phyloP scores from a whole-genome alignment of 1,139 yeast genomes.

The Nematodospora anomalae region DNA sequence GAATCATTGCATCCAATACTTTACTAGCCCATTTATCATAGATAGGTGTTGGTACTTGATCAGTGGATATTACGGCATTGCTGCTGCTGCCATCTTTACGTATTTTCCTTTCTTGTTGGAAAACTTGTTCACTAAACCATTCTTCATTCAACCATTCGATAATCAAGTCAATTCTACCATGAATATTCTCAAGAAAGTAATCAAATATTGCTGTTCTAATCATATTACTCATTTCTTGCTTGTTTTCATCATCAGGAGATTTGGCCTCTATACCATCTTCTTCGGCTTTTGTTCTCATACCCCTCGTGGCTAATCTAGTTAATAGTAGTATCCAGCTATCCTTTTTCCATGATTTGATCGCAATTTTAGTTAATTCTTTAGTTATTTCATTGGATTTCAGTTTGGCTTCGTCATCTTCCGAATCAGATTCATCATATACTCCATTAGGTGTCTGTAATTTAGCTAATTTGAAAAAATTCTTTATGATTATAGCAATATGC shows the following conservation, averaged over 20 bases:
- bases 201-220: slow-evolving; percentile 71
- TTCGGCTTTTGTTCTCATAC: slow-evolving; percentile 43
- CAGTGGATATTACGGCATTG: not conserved
- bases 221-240: slow-evolving; percentile 51
- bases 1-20: slow-evolving; percentile 76
- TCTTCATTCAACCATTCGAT: slow-evolving; percentile 96
- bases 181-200: slow-evolving; percentile 73
- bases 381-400: slow-evolving; percentile 16
- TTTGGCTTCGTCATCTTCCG: slow-evolving; percentile 21
- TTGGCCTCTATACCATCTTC: slow-evolving; percentile 22
- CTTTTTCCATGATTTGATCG: slow-evolving; percentile 62
- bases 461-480: slow-evolving; percentile 55
- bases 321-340: slow-evolving; percentile 79
- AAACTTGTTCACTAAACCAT: slow-evolving; percentile 74
- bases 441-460: slow-evolving; percentile 22
- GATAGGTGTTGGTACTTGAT: slow-evolving; percentile 34
- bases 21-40: slow-evolving; percentile 71
- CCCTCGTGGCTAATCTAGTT: slow-evolving; percentile 79
- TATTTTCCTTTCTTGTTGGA: slow-evolving; percentile 22
- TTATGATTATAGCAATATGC: slow-evolving; percentile 53
- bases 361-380: slow-evolving; percentile 50
- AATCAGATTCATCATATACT: slow-evolving; percentile 28
- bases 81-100: slow-evolving; percentile 11
- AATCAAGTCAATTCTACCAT: slow-evolving; percentile 70
- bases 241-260: slow-evolving; percentile 20